phyloP scores from a whole-genome alignment of 257 asterid species.

The Scutellaria galericulata region DNA sequence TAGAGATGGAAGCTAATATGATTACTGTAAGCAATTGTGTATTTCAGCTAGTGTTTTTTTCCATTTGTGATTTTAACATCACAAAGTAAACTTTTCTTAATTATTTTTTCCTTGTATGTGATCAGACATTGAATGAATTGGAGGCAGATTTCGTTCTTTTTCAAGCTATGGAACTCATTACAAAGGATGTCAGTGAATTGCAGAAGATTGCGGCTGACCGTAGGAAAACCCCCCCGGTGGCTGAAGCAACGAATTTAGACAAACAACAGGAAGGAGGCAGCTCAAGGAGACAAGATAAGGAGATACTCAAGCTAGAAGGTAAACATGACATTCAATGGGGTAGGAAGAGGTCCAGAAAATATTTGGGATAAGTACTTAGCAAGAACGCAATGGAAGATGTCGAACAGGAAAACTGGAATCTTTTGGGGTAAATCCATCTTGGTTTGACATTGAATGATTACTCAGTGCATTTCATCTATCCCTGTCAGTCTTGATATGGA shows the following conservation, averaged over 20 bases:
- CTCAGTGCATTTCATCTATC: not conserved
- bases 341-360: slow-evolving; percentile 2
- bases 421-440: slow-evolving; percentile 29
- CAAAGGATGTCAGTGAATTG: slow-evolving; percentile 43
- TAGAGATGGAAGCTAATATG: slow-evolving; percentile 57
- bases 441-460: slow-evolving; percentile 1
- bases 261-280: slow-evolving; percentile 28
- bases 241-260: slow-evolving; percentile 36
- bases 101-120: slow-evolving; percentile 16
- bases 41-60: slow-evolving; percentile 12
- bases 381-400: slow-evolving; percentile 22
- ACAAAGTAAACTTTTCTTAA: slow-evolving; percentile 12
- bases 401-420: slow-evolving; percentile 29
- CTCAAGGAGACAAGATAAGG: slow-evolving; percentile 17
- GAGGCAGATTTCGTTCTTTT: slow-evolving; percentile 46
- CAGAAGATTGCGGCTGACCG: slow-evolving; percentile 36
- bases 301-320: too few species aligned
- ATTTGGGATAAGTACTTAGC: slow-evolving; percentile 20
- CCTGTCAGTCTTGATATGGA: not conserved
- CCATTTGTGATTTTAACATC: not conserved
- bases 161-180: slow-evolving; percentile 51
- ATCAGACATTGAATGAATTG: slow-evolving; percentile 43
- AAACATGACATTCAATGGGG: not conserved
- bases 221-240: slow-evolving; percentile 29
- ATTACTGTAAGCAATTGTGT: slow-evolving; percentile 44